phyloP scores from a whole-genome alignment of 2,329 filamentous ascomycete genomes.

The Ascochyta clinopodiicola region DNA sequence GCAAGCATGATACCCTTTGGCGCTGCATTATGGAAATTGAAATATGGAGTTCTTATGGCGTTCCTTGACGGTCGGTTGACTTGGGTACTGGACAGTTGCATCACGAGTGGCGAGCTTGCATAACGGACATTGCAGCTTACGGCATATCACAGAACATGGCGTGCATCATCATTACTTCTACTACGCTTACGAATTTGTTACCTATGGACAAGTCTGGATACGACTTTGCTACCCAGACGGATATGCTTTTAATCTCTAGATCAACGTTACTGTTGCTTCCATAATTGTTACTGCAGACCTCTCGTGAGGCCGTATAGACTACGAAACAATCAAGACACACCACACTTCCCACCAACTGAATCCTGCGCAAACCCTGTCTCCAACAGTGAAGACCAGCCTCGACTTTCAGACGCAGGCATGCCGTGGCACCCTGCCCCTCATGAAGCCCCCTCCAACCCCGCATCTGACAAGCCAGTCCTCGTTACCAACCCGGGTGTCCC shows the following conservation, averaged over 20 bases:
- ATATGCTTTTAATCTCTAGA: constrained; percentile 21
- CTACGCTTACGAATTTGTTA: constrained; percentile 3
- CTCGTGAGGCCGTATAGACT: constrained; percentile 16
- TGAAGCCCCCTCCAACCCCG: constrained; percentile 3
- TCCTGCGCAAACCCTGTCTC: background rate
- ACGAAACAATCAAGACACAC: constrained; percentile 16
- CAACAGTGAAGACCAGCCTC: background rate
- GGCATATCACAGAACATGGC: constrained; percentile 5
- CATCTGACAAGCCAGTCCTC: constrained; percentile 3
- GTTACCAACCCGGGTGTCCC: constrained; percentile 1
- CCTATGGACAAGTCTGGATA: constrained; percentile 5
- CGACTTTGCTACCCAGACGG: constrained; percentile 2
- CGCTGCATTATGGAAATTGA: constrained; percentile 6
- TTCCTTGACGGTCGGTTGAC: background rate
- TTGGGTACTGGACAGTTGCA: constrained; percentile 6
- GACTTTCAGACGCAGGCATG: background rate
- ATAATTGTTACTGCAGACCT: constrained; percentile 7
- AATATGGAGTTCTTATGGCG: constrained; percentile 9
- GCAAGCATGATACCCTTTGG: constrained; percentile 1
- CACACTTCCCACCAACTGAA: background rate
- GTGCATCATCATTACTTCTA: background rate
- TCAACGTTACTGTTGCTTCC: constrained; percentile 15
- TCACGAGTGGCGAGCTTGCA: constrained; percentile 12
- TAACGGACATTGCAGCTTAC: constrained; percentile 9
- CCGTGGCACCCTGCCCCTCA: background rate